These are phyloP conservation scores for Fusarium buharicum DNA, from an alignment of 2,329 filamentous ascomycete genomes.

Conservation along the genomic window DNA sequence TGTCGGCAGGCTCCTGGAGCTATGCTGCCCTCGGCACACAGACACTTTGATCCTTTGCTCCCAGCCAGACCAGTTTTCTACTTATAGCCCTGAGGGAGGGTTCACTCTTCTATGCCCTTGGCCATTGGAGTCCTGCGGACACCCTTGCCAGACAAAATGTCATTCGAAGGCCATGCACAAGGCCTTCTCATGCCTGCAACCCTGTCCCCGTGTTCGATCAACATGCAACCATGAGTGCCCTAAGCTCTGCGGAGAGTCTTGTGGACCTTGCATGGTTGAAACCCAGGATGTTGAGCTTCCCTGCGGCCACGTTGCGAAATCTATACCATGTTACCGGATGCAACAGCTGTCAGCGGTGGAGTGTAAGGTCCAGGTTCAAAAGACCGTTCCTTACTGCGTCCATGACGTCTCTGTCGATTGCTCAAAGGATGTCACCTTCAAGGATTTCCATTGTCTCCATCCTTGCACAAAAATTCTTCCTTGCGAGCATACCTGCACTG, in stretches of 20 bases:
- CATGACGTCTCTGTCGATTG: neutral
- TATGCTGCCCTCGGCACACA: constrained; percentile 69
- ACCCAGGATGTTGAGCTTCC: too few relatives aligned
- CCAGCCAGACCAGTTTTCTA: constrained; percentile 68
- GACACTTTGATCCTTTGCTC: constrained; percentile 60
- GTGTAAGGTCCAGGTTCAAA: too few relatives aligned
- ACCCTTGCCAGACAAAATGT: constrained; percentile 56
- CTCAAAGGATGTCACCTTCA: constrained; percentile 1
- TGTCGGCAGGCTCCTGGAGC: constrained; percentile 61
- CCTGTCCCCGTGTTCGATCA: constrained; percentile 54
- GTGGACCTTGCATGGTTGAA: too few relatives aligned
- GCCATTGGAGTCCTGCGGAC: constrained; percentile 59
- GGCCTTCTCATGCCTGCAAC: constrained; percentile 56
- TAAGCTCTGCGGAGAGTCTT: too few relatives aligned
- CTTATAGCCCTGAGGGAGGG: constrained; percentile 65
- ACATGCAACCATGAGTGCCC: constrained; percentile 58
- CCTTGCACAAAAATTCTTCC: neutral
- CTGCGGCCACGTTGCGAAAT: too few relatives aligned
- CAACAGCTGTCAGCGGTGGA: too few relatives aligned
- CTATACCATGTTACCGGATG: too few relatives aligned
- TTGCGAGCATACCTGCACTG: constrained; percentile 14
- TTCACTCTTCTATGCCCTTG: constrained; percentile 64
- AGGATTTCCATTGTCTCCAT: constrained; percentile 6
- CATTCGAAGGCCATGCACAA: constrained; percentile 59
- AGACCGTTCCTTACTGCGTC: too few relatives aligned